Evolutionary conservation across 371 early-diverging fungal genomes (phyloP), one percentile per base, ranked within the genome.

Genomic region (Mucor saturninus): DNA sequence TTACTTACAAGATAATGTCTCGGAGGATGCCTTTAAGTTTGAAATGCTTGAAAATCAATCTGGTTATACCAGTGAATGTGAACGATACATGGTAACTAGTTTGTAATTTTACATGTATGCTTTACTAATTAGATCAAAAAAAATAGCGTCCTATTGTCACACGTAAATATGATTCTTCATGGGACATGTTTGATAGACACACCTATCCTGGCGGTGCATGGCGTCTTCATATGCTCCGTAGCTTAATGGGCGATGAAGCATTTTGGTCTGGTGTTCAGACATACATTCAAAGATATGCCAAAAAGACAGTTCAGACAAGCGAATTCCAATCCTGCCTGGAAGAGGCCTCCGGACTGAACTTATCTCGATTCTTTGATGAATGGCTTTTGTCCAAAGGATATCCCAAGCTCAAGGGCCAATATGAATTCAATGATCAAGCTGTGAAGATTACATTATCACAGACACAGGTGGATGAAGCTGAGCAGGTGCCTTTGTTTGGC

Each of bases 351-450:
- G 85, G 85, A 13, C 61, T 87, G 8, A 86, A 86, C 59, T 53
- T 87, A 46, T 75, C 79, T 28, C 77, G 75, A 8, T 87, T 87
- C 68, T 87, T 87, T 71, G 88, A 87, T 71, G 82, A 87, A 65
- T 87, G 85, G 84, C 50, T 85, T 30, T 75, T 80, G 59, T 77
- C 82, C 29, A 83, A 80, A 52, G 88, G 88, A 14, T 84, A 73
- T 65, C 86, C 86, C 21, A 72, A 69, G 40, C 45, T 88, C 8
- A 85, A 78, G 56, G 85, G 75, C 14, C 21, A 67, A 4, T 79
- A 69, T 61, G 61, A 61, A 11, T 82, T 76, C 59, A 64, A 72
- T 21, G n/a, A 37, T 5, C 71, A 70, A 26, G 35, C 61, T 37
- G 35, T 61, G 37, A 62, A 64, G 13, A 55, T 88, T 37, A 55